These are phyloP conservation scores for Kalmusia sp. DNA, from an alignment of 2,329 filamentous ascomycete genomes.

Conservation along the genomic window DNA sequence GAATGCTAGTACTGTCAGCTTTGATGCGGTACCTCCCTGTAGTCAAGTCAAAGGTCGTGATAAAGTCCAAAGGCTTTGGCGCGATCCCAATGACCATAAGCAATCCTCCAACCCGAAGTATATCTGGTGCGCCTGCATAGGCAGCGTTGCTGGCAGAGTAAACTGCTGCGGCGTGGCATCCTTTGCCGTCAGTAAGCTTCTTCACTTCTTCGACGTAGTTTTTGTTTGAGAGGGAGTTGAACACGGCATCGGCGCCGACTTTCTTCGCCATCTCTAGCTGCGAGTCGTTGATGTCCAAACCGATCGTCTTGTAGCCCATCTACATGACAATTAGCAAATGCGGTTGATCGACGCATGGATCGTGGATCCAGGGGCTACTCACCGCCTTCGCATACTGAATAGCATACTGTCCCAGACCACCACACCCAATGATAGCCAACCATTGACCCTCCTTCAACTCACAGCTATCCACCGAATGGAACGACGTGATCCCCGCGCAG, in stretches of 20 bases:
- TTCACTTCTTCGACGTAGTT: slow-evolving; percentile 50
- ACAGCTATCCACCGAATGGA: slow-evolving; percentile 40
- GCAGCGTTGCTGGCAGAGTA: slow-evolving; percentile 50
- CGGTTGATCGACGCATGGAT: background rate
- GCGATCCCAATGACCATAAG: slow-evolving; percentile 55
- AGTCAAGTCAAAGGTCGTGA: slow-evolving; percentile 50
- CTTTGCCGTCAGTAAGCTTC: slow-evolving; percentile 49
- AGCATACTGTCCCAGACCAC: slow-evolving; percentile 56
- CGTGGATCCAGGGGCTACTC: slow-evolving; percentile 11
- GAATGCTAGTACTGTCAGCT: slow-evolving; percentile 52
- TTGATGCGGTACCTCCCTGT: slow-evolving; percentile 52
- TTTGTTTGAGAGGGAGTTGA: slow-evolving; percentile 51
- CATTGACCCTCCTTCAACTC: slow-evolving; percentile 43
- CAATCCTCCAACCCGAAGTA: slow-evolving; percentile 49
- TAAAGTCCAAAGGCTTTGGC: slow-evolving; percentile 42
- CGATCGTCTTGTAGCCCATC: slow-evolving; percentile 54
- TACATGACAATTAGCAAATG: background rate
- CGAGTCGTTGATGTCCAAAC: slow-evolving; percentile 54
- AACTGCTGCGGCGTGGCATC: slow-evolving; percentile 51
- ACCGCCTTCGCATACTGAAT: slow-evolving; percentile 56
- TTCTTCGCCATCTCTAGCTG: slow-evolving; percentile 50
- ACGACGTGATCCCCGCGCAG: slow-evolving; percentile 58
- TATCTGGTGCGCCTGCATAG: slow-evolving; percentile 44
- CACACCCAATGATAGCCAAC: slow-evolving; percentile 55
- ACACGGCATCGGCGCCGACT: slow-evolving; percentile 51